phyloP scores from a whole-genome alignment of 1,284 basidiomycete species.

The Anthracocystis walkeri region DNA sequence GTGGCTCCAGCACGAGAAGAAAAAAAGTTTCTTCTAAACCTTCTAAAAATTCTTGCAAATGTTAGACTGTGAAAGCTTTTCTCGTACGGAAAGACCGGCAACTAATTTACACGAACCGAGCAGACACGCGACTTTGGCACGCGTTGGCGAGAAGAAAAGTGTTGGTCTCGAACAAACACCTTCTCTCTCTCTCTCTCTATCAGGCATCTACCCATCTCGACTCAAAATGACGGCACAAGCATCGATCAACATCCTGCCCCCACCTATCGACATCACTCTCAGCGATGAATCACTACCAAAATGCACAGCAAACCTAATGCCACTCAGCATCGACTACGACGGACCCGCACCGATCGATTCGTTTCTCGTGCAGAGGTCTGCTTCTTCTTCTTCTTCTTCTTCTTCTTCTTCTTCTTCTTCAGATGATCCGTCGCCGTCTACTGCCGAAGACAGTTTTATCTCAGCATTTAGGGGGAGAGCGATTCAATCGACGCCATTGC shows the following conservation, averaged over 20 bases:
- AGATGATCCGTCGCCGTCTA: no score
- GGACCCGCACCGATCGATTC: conserved; percentile 49
- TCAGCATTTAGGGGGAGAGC: conserved; percentile 45
- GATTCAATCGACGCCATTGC: conserved; percentile 40
- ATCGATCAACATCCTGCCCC: conserved; percentile 23
- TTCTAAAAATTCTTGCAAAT: background rate
- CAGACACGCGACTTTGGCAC: conserved; percentile 6
- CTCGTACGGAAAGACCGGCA: conserved; percentile 8
- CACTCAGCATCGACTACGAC: conserved; percentile 52
- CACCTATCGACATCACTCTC: conserved; percentile 26
- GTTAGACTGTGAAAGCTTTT: background rate
- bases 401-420: conserved; percentile 10
- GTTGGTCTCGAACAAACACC: conserved; percentile 24
- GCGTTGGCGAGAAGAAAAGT: conserved; percentile 8
- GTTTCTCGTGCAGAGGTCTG: conserved; percentile 39
- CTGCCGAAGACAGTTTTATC: conserved; percentile 14
- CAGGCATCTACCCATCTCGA: background rate
- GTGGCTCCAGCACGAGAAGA: background rate
- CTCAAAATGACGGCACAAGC: conserved; percentile 5
- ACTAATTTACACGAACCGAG: conserved; percentile 15
- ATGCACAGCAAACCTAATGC: conserved; percentile 53
- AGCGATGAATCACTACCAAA: background rate
- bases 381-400: no score
- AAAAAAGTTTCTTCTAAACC: conserved; percentile 34
- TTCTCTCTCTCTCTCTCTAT: background rate